A percentile compares a stretch with the other conserved stretches of the same genome.
phyloP scores from a whole-genome alignment of 352 stramenopile genomes.

The Phytopythium mirpurense region DNA sequence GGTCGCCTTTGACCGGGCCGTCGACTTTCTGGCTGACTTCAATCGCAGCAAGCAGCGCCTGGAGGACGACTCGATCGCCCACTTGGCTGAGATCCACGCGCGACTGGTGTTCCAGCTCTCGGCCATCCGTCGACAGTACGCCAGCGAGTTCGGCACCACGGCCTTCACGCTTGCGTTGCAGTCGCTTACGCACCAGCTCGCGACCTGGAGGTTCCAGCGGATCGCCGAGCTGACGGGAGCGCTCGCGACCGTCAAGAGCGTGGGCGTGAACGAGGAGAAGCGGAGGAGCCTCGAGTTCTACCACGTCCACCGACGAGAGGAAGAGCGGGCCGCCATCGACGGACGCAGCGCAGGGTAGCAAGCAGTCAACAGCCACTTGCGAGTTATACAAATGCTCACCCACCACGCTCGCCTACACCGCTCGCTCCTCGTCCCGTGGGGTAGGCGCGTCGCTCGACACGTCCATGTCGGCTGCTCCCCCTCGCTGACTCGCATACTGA shows the following conservation, averaged over 20 bases:
- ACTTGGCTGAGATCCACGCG: conserved; percentile 49
- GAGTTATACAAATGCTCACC: conserved; percentile 3
- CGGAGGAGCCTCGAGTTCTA: conserved; percentile 70
- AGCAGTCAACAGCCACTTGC: background rate
- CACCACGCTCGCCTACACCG: background rate
- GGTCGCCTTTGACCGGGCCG: conserved; percentile 23
- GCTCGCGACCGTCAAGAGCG: conserved; percentile 16
- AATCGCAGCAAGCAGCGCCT: conserved; percentile 19
- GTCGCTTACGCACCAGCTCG: conserved; percentile 17
- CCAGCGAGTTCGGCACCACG: conserved; percentile 27
- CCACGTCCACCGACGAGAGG: conserved; percentile 28
- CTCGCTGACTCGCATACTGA: conserved; percentile 15
- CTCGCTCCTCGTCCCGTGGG: background rate
- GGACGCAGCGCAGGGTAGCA: background rate
- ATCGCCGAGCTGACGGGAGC: conserved; percentile 21
- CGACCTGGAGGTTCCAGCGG: conserved; percentile 32
- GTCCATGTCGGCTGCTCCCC: conserved; percentile 12
- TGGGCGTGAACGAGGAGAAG: conserved; percentile 41
- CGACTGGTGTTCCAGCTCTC: conserved; percentile 42
- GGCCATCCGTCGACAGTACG: conserved; percentile 31
- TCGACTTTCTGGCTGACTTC: conserved; percentile 21
- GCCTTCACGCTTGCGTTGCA: conserved; percentile 33
- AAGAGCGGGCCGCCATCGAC: no score
- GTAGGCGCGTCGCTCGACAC: background rate
- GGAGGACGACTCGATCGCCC: conserved; percentile 15